Percentiles rank a stretch among this genome's conserved stretches.
phyloP scores from a whole-genome alignment of 2,329 filamentous ascomycete genomes.

The Leptographium radiaticola region DNA sequence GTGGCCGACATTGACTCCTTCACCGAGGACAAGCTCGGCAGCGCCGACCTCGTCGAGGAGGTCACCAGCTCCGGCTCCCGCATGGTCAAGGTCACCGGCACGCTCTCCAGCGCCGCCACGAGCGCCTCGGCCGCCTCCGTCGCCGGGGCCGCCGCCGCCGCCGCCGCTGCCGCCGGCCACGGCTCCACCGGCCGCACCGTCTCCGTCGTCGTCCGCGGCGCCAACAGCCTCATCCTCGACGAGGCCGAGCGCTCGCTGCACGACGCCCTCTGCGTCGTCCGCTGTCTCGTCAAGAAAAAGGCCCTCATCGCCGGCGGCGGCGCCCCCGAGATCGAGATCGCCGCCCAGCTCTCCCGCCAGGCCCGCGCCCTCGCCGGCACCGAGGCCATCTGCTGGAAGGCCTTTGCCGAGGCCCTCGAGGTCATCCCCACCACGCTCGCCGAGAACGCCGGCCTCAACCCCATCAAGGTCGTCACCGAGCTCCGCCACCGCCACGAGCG shows the following conservation, averaged over 20 bases:
- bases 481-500: constrained; percentile 86
- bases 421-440: constrained; percentile 93
- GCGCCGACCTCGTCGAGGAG: constrained; percentile 88
- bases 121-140: background rate
- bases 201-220: constrained; percentile 85
- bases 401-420: constrained; percentile 94
- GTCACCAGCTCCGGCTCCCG: constrained; percentile 74
- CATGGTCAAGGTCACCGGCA: constrained; percentile 89
- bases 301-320: constrained; percentile 96
- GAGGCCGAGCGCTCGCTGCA: constrained; percentile 95
- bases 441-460: constrained; percentile 94
- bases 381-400: constrained; percentile 97
- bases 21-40: constrained; percentile 93
- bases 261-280: constrained; percentile 93
- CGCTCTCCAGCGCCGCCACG: constrained; percentile 21
- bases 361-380: constrained; percentile 77
- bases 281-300: constrained; percentile 98
- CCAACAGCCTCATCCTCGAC: constrained; percentile 87
- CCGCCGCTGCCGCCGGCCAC: constrained; percentile 27
- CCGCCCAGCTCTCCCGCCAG: constrained; percentile 70
- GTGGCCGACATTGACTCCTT: constrained; percentile 98
- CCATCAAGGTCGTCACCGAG: constrained; percentile 97
- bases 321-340: constrained; percentile 92
- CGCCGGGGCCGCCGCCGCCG: background rate
- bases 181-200: constrained; percentile 61